These are phyloP conservation scores for Floccularia luteovirens DNA, from an alignment of 768 basidiomycete species.

Conservation along the genomic window DNA sequence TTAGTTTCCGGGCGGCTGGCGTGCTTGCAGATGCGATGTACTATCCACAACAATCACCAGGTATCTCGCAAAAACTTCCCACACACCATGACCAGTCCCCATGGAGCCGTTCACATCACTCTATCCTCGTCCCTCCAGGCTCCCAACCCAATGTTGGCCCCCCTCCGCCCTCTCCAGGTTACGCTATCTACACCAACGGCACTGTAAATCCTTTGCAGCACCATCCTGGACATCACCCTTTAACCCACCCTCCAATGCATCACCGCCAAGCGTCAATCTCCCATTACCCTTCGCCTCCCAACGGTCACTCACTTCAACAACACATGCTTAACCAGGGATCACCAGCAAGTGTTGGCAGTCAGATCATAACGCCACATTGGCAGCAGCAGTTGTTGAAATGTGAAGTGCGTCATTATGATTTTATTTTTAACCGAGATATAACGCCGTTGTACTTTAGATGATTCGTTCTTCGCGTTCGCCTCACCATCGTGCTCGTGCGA, in stretches of 20 bases:
- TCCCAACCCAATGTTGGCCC: slow-evolving; percentile 51
- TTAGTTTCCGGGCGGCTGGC: not conserved
- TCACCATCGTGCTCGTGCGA: slow-evolving; percentile 93
- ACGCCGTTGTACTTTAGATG: slow-evolving; percentile 49
- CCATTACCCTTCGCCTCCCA: slow-evolving; percentile 77
- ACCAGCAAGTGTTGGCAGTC: slow-evolving; percentile 44
- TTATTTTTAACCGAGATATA: slow-evolving; percentile 29
- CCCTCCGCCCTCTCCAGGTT: slow-evolving; percentile 67
- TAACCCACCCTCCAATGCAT: slow-evolving; percentile 44
- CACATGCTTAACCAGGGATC: slow-evolving; percentile 52
- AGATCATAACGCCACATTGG: slow-evolving; percentile 80
- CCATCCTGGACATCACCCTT: slow-evolving; percentile 47
- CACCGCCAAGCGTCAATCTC: slow-evolving; percentile 79
- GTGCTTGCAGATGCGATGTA: slow-evolving; percentile 56
- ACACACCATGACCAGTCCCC: slow-evolving; percentile 70
- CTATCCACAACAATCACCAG: slow-evolving; percentile 80
- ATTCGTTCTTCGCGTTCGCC: slow-evolving; percentile 81
- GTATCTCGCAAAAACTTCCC: slow-evolving; percentile 69
- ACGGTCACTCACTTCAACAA: slow-evolving; percentile 51
- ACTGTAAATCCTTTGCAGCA: slow-evolving; percentile 56
- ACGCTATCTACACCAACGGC: slow-evolving; percentile 71
- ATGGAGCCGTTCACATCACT: slow-evolving; percentile 60
- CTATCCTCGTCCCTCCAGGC: slow-evolving; percentile 38
- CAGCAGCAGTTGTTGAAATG: slow-evolving; percentile 90
- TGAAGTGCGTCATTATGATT: slow-evolving; percentile 54